Base-by-base conservation (phyloP, 2,329 filamentous ascomycete genomes). In the Chaetomium sp. region DNA sequence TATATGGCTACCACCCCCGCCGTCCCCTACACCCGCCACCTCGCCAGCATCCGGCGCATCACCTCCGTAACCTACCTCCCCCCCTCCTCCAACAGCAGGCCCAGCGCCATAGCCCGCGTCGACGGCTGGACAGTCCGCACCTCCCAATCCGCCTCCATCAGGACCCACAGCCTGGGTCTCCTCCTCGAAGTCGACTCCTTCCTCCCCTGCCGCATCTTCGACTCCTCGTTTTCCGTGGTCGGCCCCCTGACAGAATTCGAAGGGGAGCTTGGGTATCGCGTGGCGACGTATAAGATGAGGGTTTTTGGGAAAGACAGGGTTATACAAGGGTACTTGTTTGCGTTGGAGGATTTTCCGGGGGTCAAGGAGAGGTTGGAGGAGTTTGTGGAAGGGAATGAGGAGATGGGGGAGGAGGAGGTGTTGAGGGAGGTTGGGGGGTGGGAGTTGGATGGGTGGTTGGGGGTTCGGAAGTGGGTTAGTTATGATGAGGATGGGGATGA, bases 181-280 rank as follows among this genome's bases (percentile, higher is more conserved):
- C 67, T 66, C 37, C 54, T 66, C 33, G 65, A 69, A 58, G 54
- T 63, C 3, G 68, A 68, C 42, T 49, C 62, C 0, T 69, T 67
- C 49, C 56, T 69, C 1, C 68, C 67, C 0, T 54, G 57, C 2
- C 35, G 19, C n/a, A 47, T 49, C 0, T 63, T 59, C 43, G 49
- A 53, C 0, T 2, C 40, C 0, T 2, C 53, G 0, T 61, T 62
- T 35, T 6, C 37, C 2, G 6, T 53, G 6, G 45, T 57, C 6
- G 56, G 56, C 1, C 52, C 51, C 14, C 38, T 49, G 0, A 41
- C 56, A 2, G 57, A 41, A 6, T 55, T 60, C 33, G 12, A 63
- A 10, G 61, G 62, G 1, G 44, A 61, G 5, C 33, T 61, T 0
- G 65, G 65, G 8, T 63, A 64, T 43, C 59, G 60, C 0, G 61